Evolutionary conservation across 495 filamentous ascomycete species (phyloP), one percentile per base, ranked within the genome.

Genomic region (Mytilinidion resinicola): DNA sequence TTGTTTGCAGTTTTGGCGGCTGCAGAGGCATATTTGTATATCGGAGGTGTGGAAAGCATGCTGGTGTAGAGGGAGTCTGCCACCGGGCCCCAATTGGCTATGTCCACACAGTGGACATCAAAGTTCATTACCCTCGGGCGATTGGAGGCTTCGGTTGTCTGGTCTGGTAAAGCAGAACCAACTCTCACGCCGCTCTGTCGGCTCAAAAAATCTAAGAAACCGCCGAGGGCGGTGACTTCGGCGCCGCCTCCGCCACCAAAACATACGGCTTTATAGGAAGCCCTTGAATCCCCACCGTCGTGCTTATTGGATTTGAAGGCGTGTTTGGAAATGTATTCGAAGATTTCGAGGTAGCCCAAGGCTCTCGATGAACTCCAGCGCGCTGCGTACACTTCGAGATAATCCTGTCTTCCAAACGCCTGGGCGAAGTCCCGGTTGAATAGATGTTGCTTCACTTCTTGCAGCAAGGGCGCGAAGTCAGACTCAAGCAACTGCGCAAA

Each of bases 231-330:
- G 21, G 88, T 84, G 37, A 91, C 74, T 72, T 98, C 93, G 12
- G 91, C 91, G 0, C 86, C 86, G 1, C 90, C 90, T 37, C 90
- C 90, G 39, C 90, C 93, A 41, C 93, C 93, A 65, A 97, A 80
- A 33, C 58, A 61, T 0, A 55, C 57, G 39, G 56, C 53, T 15
- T 54, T 66, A 14, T 25, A 44, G 9, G 17, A 30, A 30, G 25
- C 25, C 2, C 25, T 6, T 41, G 12, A 38, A 5, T n/a, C 30
- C 19, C 38, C 25, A 30, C 2, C 51, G 43, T 17, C 21, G 58
- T 51, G 39, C 48, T 35, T 50, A 7, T 35, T 61, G 30, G 14
- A 41, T 47, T 61, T 50, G 51, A 57, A 2, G 17, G 83, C 30
- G 35, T 80, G 67, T 1, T 69, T 67, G 17, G 60, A 59, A 80